Conservation (phyloP, 2,329 filamentous ascomycete genomes). For the Penicillium sp. region DNA sequence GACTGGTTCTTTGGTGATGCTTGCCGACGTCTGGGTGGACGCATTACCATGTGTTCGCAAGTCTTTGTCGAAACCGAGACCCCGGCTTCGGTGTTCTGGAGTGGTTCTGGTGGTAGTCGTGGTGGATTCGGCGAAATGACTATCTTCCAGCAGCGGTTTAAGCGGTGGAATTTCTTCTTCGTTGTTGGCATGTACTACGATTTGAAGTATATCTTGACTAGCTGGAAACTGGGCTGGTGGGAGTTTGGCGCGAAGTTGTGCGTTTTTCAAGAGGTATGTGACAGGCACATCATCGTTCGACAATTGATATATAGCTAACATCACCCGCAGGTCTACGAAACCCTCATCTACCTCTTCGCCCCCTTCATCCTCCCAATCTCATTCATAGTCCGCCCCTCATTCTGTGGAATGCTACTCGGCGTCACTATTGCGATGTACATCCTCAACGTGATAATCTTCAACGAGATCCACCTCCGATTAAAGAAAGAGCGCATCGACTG, state of each 20-base stretch:
- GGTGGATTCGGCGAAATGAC: constrained; percentile 55
- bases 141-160: constrained; percentile 51
- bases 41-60: constrained; percentile 50
- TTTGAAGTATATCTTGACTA: constrained; percentile 45
- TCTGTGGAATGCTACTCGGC: constrained; percentile 40
- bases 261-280: constrained; percentile 46
- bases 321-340: constrained; percentile 42
- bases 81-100: constrained; percentile 45
- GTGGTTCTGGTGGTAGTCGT: constrained; percentile 35
- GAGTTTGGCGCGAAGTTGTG: constrained; percentile 52
- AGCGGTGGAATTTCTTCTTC: constrained; percentile 54
- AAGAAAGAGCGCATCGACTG: constrained; percentile 46
- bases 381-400: constrained; percentile 43
- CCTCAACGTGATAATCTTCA: constrained; percentile 47
- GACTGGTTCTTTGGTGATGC: constrained; percentile 55
- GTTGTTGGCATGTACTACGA: constrained; percentile 51
- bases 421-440: constrained; percentile 43
- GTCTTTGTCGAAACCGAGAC: constrained; percentile 54
- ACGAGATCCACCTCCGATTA: constrained; percentile 47
- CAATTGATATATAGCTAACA: background rate
- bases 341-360: constrained; percentile 46
- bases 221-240: constrained; percentile 50
- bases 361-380: constrained; percentile 49
- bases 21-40: constrained; percentile 44
- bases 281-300: background rate